These are phyloP conservation scores for Mycena chlorophos DNA, from an alignment of 768 basidiomycete genomes.

Conservation along the genomic window DNA sequence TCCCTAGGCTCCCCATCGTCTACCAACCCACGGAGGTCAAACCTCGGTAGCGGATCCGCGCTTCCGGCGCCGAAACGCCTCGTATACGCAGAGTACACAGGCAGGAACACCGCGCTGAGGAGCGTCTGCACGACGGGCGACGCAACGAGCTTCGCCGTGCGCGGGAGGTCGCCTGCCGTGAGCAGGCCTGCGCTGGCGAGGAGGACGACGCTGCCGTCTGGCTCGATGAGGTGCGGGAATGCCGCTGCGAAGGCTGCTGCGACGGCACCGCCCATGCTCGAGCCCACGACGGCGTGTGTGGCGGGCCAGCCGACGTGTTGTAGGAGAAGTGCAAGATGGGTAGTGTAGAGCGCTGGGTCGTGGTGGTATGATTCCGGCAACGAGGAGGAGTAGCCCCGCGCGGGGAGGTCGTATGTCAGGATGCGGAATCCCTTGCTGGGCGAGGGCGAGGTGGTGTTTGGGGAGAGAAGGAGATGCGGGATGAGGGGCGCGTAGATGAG, in stretches of 20 bases:
- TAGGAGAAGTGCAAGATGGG: slow-evolving; percentile 81
- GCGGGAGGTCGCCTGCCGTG: slow-evolving; percentile 68
- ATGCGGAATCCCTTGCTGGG: slow-evolving; percentile 79
- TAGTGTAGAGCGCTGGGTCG: slow-evolving; percentile 62
- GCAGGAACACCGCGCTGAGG: slow-evolving; percentile 63
- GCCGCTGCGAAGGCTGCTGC: slow-evolving; percentile 68
- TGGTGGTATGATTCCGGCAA: slow-evolving; percentile 58
- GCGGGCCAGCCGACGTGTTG: slow-evolving; percentile 75
- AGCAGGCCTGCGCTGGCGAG: slow-evolving; percentile 72
- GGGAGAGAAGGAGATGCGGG: slow-evolving; percentile 52
- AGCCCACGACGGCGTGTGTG: slow-evolving; percentile 56
- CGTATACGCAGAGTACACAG: slow-evolving; percentile 20
- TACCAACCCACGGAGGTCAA: slow-evolving; percentile 16
- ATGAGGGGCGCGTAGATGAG: slow-evolving; percentile 79
- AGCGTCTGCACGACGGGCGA: slow-evolving; percentile 68
- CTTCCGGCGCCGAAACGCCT: background rate
- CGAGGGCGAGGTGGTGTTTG: slow-evolving; percentile 30
- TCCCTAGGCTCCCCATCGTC: background rate
- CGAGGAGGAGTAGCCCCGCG: slow-evolving; percentile 81
- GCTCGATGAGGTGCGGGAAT: slow-evolving; percentile 71
- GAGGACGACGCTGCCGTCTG: slow-evolving; percentile 61
- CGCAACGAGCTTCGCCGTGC: slow-evolving; percentile 77
- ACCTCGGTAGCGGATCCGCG: slow-evolving; percentile 2
- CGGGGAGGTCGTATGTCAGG: slow-evolving; percentile 79
- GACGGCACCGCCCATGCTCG: slow-evolving; percentile 83